A percentile compares a stretch with the other conserved stretches of the same genome.
Evolutionary conservation across 116 monocot species (phyloP).

Genomic region (Dioscorea cayenensis): DNA sequence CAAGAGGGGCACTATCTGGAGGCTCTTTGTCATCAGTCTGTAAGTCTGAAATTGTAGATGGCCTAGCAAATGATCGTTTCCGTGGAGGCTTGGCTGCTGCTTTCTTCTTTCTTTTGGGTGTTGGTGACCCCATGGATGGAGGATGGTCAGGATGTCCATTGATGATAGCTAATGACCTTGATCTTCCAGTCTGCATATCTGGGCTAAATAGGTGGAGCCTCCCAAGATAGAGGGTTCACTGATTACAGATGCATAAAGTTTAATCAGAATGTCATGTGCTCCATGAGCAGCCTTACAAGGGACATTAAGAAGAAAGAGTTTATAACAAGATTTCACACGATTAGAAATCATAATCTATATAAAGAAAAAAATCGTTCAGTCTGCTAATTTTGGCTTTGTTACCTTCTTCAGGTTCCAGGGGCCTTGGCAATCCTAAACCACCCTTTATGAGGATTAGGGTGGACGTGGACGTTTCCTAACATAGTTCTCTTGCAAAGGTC

Average conservation of each 20-base stretch:
- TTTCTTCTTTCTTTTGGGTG: neutral
- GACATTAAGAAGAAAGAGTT: neutral
- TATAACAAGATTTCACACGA: neutral
- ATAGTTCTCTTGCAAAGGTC: slow-evolving; percentile 77
- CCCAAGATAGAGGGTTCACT: slow-evolving; percentile 15
- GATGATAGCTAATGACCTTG: neutral
- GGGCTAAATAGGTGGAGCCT: neutral
- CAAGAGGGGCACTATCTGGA: neutral
- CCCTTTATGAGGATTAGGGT: slow-evolving; percentile 15
- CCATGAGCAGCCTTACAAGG: neutral
- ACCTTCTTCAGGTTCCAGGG: slow-evolving; percentile 35
- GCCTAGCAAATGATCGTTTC: neutral
- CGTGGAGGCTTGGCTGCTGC: neutral
- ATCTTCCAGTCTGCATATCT: neutral
- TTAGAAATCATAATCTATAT: no score
- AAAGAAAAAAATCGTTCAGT: neutral
- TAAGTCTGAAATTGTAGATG: neutral
- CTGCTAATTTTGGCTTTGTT: neutral
- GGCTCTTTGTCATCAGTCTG: neutral
- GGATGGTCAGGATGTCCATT: neutral
- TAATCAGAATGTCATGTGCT: neutral
- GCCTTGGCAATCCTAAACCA: slow-evolving; percentile 8
- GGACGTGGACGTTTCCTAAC: slow-evolving; percentile 39
- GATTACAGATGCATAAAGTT: neutral
- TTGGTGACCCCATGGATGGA: neutral